Conservation (phyloP, 106 monocot species). For the Ottelia alismoides region DNA sequence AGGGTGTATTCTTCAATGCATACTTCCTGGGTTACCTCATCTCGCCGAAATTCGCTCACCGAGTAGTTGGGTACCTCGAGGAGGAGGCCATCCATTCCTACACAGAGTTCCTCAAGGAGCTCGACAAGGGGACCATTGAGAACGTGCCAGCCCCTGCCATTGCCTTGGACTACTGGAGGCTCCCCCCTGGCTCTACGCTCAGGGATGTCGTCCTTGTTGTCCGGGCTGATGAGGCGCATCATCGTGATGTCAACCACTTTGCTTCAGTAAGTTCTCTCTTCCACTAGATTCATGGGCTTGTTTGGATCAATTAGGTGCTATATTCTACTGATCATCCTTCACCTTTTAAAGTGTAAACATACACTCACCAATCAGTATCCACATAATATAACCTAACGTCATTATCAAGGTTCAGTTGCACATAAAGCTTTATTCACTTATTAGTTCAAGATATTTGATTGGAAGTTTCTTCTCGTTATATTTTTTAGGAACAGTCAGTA, state of each 20-base stretch:
- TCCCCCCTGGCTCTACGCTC: slow-evolving; percentile 23
- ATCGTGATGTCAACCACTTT: slow-evolving; percentile 33
- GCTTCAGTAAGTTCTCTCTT: slow-evolving; percentile 19
- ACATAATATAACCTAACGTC: too few species aligned
- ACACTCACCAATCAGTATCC: too few species aligned
- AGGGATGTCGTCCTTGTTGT: slow-evolving; percentile 24
- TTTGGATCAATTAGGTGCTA: neutral
- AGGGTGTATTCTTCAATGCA: slow-evolving; percentile 33
- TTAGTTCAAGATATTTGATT: too few species aligned
- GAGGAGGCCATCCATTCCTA: slow-evolving; percentile 42
- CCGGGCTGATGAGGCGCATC: slow-evolving; percentile 34
- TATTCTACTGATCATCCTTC: too few species aligned
- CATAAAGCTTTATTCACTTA: too few species aligned
- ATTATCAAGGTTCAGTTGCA: too few species aligned
- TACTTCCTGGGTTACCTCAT: slow-evolving; percentile 23
- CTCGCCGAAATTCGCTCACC: slow-evolving; percentile 36
- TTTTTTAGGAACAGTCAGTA: too few species aligned
- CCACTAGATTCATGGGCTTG: too few species aligned
- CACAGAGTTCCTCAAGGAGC: slow-evolving; percentile 25
- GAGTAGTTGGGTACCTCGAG: slow-evolving; percentile 28
- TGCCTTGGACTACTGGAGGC: slow-evolving; percentile 32
- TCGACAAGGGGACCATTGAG: slow-evolving; percentile 25
- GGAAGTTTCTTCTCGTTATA: too few species aligned
- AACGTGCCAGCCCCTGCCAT: slow-evolving; percentile 33
- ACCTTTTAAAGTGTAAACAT: neutral